A percentile compares a stretch with the other conserved stretches of the same genome.
phyloP scores from a whole-genome alignment of 768 basidiomycete species.

The Cyclocybe cylindracea region DNA sequence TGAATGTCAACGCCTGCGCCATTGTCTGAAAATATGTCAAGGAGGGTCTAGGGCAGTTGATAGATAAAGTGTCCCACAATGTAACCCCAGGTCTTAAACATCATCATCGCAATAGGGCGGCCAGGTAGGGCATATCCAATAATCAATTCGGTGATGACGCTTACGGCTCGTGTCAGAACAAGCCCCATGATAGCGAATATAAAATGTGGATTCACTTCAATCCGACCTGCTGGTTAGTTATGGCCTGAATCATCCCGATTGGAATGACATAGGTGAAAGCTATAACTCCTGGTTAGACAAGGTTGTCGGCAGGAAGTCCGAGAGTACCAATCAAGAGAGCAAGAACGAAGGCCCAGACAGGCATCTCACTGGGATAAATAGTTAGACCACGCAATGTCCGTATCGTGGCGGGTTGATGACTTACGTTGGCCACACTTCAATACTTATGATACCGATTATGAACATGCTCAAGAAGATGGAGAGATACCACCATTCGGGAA shows the following conservation, averaged over 20 bases:
- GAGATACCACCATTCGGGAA: slow-evolving; percentile 85
- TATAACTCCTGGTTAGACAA: slow-evolving; percentile 18
- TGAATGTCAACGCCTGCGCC: slow-evolving; percentile 57
- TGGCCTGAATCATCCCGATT: slow-evolving; percentile 60
- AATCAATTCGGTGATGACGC: slow-evolving; percentile 77
- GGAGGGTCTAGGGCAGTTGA: neutral
- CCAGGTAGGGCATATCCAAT: slow-evolving; percentile 79
- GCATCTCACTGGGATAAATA: slow-evolving; percentile 41
- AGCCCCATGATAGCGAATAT: neutral
- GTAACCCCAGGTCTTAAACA: slow-evolving; percentile 67
- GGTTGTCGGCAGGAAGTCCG: slow-evolving; percentile 28
- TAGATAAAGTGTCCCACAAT: slow-evolving; percentile 28
- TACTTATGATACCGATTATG: slow-evolving; percentile 60
- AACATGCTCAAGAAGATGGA: slow-evolving; percentile 67
- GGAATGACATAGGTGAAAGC: slow-evolving; percentile 70
- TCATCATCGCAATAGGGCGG: slow-evolving; percentile 67
- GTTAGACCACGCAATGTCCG: slow-evolving; percentile 26
- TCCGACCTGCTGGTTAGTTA: slow-evolving; percentile 77
- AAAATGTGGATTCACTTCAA: slow-evolving; percentile 38
- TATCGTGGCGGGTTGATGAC: slow-evolving; percentile 38
- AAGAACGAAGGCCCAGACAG: slow-evolving; percentile 52
- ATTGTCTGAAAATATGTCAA: slow-evolving; percentile 36
- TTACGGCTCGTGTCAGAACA: slow-evolving; percentile 14
- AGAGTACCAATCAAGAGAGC: slow-evolving; percentile 58
- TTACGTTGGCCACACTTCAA: slow-evolving; percentile 61